Evolutionary conservation across 176 grass and related monocot species (phyloP), one percentile per base, ranked within the genome.

Genomic region (Musa itinerans): DNA sequence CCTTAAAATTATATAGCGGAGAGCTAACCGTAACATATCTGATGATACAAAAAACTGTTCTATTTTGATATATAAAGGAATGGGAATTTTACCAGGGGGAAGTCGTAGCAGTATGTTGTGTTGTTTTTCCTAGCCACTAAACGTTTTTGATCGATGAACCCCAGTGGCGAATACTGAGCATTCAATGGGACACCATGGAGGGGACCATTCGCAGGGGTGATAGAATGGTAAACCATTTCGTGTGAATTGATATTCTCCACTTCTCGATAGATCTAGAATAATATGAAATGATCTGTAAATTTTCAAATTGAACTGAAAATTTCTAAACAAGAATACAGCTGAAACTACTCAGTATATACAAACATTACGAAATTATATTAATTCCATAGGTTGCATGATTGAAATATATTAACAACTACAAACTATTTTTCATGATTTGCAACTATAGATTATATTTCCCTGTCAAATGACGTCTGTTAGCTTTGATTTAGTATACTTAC

Each of bases 21-120:
- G 34, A 43, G 34, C 34, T 73, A 34, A 25, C 11, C 26, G 9
- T 29, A 20, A n/a, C 10, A 51, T 23, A 49, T 3, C 89, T 89
- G 2, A 51, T 10, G 50, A 16, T 20, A 96, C 21, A 19, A 72
- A 11, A 72, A 54, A 10, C 9, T 52, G 15, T 10, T 6, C 66
- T 87, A 43, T 24, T 43, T 43, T 43, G 3, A 43, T 43, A 43
- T 43, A 43, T 43, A 5, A 43, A 43, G 34, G 34, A 43, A 43
- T 43, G 20, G 52, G 15, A 26, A 17, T 17, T 16, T 65, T 25
- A 92, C 95, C 86, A 99, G 78, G 57, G 95, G 90, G 66, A 99
- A 99, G 81, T 99, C 95, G 67, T 99, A 99, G 76, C 95, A 99
- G 76, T 99, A 99, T 10, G 95, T 99, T 12, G 95, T 99, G 89